Base-by-base conservation (phyloP, 495 filamentous ascomycete genomes). In the Rostrohypoxylon terebratum region DNA sequence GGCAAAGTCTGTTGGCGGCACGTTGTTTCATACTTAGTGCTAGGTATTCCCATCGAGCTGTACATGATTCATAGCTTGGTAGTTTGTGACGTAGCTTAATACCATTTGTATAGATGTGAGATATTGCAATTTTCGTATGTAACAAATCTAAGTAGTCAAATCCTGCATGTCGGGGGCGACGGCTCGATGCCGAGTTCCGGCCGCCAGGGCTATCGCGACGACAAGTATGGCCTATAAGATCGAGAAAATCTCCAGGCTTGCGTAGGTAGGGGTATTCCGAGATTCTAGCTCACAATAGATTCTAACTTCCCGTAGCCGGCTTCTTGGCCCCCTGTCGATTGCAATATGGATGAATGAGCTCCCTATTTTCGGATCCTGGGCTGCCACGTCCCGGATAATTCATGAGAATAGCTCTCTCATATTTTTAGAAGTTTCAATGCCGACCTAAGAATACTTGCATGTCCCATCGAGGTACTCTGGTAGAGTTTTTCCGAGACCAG, bases 291-390 rank as follows among this genome's bases (percentile, higher is more conserved):
- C 45, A n/a, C n/a, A n/a, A n/a, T n/a, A 51, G 50, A 42, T 53
- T 21, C 28, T 36, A 13, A 21, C 33, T 59, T 34, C 40, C 59
- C n/a, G 20, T 59, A n/a, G 33, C 18, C 28, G 44, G 51, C 60
- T 44, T 45, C 42, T 44, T 21, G 53, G 20, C 42, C 59, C 59
- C 67, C 44, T 69, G 67, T 63, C 59, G 31, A 60, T 58, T 28
- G 59, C 44, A 71, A 65, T 71, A 71, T 71, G 61, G 68, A 65
- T 64, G 60, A 65, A 71, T 71, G 45, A 61, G 51, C 34, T 25
- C 45, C 16, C 31, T 54, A 57, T 47, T 59, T 60, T 45, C 60
- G 53, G 60, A 70, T 60, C 55, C 61, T 45, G 61, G 61, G 14
- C 45, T 60, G 7, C 61, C 61, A 65, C 23, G 38, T 70, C 61